Evolutionary conservation across 2,329 filamentous ascomycete genomes (phyloP).

Genomic region (Aspergillus sp.): DNA sequence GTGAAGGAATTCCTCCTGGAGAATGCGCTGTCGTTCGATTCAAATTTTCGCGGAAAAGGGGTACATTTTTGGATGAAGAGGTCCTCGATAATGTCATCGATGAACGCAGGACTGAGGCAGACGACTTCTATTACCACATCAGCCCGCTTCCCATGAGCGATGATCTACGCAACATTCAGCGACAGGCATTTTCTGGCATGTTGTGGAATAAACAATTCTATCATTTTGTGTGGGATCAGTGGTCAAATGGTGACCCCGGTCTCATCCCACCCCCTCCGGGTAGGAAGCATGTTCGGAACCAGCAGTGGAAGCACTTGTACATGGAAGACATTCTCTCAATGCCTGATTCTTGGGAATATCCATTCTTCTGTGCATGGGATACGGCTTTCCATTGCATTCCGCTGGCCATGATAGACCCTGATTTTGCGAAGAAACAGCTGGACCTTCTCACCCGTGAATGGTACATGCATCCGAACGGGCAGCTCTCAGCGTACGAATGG

Average conservation of each 20-base stretch:
- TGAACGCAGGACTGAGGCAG: conserved; percentile 80
- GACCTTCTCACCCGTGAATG: conserved; percentile 95
- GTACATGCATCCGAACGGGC: conserved; percentile 98
- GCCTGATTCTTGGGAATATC: conserved; percentile 98
- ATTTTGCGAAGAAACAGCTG: conserved; percentile 97
- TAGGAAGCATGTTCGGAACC: conserved; percentile 79
- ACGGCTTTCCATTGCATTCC: conserved; percentile 96
- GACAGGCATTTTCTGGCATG: conserved; percentile 94
- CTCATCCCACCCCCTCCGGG: conserved; percentile 82
- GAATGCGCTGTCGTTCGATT: conserved; percentile 96
- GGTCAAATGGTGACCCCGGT: conserved; percentile 89
- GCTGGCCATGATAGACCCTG: conserved; percentile 93
- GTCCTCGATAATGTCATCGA: conserved; percentile 89
- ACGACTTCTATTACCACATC: conserved; percentile 93
- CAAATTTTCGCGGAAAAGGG: conserved; percentile 73
- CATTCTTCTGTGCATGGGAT: conserved; percentile 97
- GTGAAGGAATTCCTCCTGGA: conserved; percentile 80
- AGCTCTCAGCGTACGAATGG: conserved; percentile 92
- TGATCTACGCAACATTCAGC: conserved; percentile 90
- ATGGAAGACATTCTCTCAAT: conserved; percentile 95
- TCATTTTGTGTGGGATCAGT: conserved; percentile 95
- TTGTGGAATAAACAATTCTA: conserved; percentile 99
- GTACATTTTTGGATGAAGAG: conserved; percentile 86
- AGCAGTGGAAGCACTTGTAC: conserved; percentile 91
- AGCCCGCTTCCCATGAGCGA: conserved; percentile 92